A percentile compares a stretch with the other conserved stretches of the same genome.
phyloP scores from a whole-genome alignment of 257 asterid genomes.

The Lithospermum erythrorhizon region DNA sequence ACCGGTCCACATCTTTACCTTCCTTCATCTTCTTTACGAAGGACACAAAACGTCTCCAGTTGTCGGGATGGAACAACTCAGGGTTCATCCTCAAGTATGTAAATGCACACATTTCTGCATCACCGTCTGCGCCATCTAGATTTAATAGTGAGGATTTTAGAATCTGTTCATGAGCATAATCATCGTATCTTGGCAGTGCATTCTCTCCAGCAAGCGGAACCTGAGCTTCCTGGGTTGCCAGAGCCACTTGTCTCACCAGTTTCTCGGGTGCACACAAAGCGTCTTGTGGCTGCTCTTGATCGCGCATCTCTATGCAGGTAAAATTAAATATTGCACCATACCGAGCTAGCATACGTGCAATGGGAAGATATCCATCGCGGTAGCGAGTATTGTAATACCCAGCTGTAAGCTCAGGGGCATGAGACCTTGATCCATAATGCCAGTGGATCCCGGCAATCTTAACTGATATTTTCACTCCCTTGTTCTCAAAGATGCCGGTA shows the following conservation, averaged over 20 bases:
- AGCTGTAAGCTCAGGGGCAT: conserved; percentile 96
- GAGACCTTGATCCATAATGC: conserved; percentile 91
- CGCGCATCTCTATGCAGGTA: conserved; percentile 91
- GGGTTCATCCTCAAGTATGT: conserved; percentile 90
- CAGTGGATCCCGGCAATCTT: conserved; percentile 91
- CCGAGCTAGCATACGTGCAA: conserved; percentile 86
- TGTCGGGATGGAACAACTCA: conserved; percentile 72
- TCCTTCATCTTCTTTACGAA: conserved; percentile 93
- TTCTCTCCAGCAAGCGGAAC: conserved; percentile 93
- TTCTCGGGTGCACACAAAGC: conserved; percentile 85
- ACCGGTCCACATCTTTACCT: conserved; percentile 42
- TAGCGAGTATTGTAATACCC: conserved; percentile 86
- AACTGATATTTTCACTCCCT: conserved; percentile 67
- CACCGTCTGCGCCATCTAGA: conserved; percentile 26
- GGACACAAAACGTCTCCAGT: conserved; percentile 76
- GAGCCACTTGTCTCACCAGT: conserved; percentile 69
- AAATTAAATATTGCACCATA: conserved; percentile 81
- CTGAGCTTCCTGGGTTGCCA: conserved; percentile 63
- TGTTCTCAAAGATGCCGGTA: conserved; percentile 30
- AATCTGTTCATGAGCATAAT: conserved; percentile 70
- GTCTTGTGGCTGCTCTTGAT: conserved; percentile 93
- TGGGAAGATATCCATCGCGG: conserved; percentile 79
- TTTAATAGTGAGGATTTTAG: conserved; percentile 41
- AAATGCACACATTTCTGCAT: conserved; percentile 78
- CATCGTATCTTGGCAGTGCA: conserved; percentile 79